phyloP scores from a whole-genome alignment of 192 early-diverging fungal genomes.

The Coemansia aciculifera region DNA sequence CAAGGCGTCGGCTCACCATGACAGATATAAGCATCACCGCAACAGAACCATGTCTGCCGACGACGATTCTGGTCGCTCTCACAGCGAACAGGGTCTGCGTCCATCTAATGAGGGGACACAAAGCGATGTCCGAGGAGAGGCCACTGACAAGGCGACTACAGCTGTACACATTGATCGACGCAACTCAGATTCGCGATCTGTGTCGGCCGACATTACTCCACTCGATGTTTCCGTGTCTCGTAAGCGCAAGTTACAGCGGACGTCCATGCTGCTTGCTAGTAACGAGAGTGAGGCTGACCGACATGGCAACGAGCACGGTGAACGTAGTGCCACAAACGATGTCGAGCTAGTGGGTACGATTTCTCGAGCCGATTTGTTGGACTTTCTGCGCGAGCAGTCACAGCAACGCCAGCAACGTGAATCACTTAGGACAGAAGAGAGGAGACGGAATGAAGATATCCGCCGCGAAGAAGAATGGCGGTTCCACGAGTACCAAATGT shows the following conservation, averaged over 20 bases:
- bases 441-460: conserved; percentile 32
- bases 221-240: not conserved
- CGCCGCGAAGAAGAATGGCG: conserved; percentile 47
- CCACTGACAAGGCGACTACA: not conserved
- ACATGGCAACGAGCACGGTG: not conserved
- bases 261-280: not conserved
- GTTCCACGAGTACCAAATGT: conserved; percentile 56
- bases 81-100: not conserved
- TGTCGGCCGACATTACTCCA: not conserved
- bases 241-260: conserved; percentile 27
- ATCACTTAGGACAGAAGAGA: conserved; percentile 28
- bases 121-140: not conserved
- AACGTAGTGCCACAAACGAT: not conserved
- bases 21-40: not conserved
- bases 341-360: conserved; percentile 35
- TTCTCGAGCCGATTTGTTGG: conserved; percentile 32
- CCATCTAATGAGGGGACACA: not conserved
- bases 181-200: not conserved
- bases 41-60: not conserved
- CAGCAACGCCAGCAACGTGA: conserved; percentile 37
- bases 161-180: not conserved
- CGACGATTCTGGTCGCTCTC: not conserved
- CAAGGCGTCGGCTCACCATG: not conserved
- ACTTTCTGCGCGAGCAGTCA: conserved; percentile 42
- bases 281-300: not conserved